Evolutionary conservation across 176 grass and related monocot species (phyloP), one percentile per base, ranked within the genome.

Genomic region (Musa itinerans): DNA sequence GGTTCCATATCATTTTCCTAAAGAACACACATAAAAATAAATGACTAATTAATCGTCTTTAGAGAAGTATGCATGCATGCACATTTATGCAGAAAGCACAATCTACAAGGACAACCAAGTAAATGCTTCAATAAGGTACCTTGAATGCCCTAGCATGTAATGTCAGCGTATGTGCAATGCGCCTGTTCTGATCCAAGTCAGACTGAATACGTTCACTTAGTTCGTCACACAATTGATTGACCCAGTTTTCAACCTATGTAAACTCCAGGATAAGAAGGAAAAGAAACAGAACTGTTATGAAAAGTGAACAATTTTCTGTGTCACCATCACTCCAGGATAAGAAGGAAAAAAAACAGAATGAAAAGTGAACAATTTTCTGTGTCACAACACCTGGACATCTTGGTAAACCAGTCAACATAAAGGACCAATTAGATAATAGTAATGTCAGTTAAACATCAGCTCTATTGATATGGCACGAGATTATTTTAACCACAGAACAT

Each of bases 161-260:
- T 54, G 90, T 93, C 64, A 93, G 80, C 6, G 86, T 93, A 86
- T 85, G 94, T 76, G 87, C 85, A 80, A 87, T 68, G 73, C 93
- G 83, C 78, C 87, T 97, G 80, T 97, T 97, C 75, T 92, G 86
- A 80, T 89, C 79, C 78, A 97, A 86, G 72, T 97, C 93, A 73
- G 83, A 85, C 71, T 97, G 79, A 65, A 97, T 83, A n/a, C 90
- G 85, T 74, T 97, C 93, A 23, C 84, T 97, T 76, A 93, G 63
- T 87, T 97, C 90, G 75, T 93, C 93, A 90, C 87, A 97, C 49
- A 97, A 83, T 73, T 90, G 86, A 84, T 89, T 87, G 78, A 97
- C 52, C 93, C 93, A 97, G 12, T 51, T 78, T 71, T 85, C 86
- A 78, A 93, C 93, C 94, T 97, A 55, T 52, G 14, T 22, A 52